These are phyloP conservation scores for Aspergillus tanneri DNA, from an alignment of 2,329 filamentous ascomycete species.

Conservation along the genomic window DNA sequence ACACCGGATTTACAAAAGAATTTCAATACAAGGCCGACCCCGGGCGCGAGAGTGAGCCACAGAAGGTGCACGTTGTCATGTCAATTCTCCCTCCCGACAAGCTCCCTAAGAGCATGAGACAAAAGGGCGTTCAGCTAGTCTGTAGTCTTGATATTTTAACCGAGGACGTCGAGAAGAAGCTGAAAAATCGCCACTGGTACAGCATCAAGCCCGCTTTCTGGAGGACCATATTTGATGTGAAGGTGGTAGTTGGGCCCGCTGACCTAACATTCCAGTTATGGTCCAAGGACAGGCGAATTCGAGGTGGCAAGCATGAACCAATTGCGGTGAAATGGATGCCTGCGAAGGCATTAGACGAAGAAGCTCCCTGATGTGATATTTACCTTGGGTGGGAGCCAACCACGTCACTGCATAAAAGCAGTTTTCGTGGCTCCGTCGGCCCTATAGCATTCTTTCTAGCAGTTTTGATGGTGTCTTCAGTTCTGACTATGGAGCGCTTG, in stretches of 20 bases:
- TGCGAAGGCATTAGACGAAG: conserved; percentile 9
- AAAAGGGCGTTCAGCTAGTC: conserved; percentile 26
- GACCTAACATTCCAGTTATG: conserved; percentile 39
- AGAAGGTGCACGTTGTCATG: conserved; percentile 36
- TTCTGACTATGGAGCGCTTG: no score
- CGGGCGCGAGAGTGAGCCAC: conserved; percentile 22
- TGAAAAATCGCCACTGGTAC: conserved; percentile 40
- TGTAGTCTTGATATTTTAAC: conserved; percentile 33
- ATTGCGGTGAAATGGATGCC: conserved; percentile 36
- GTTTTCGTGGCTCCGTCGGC: no score
- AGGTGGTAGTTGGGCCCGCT: conserved; percentile 34
- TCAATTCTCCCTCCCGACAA: conserved; percentile 22
- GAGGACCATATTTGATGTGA: conserved; percentile 33
- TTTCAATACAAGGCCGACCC: conserved; percentile 29
- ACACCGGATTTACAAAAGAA: conserved; percentile 25
- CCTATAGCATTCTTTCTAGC: no score
- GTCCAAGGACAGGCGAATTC: conserved; percentile 29
- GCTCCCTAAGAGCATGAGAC: conserved; percentile 26
- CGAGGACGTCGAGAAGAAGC: conserved; percentile 30
- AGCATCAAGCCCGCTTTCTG: conserved; percentile 31
- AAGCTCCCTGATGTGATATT: no score
- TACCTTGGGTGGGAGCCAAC: no score
- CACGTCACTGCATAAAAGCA: no score
- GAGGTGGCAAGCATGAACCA: conserved; percentile 27
- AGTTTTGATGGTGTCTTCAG: no score